phyloP scores from a whole-genome alignment of 1,284 basidiomycete species.

The Sanghuangporus baumii region DNA sequence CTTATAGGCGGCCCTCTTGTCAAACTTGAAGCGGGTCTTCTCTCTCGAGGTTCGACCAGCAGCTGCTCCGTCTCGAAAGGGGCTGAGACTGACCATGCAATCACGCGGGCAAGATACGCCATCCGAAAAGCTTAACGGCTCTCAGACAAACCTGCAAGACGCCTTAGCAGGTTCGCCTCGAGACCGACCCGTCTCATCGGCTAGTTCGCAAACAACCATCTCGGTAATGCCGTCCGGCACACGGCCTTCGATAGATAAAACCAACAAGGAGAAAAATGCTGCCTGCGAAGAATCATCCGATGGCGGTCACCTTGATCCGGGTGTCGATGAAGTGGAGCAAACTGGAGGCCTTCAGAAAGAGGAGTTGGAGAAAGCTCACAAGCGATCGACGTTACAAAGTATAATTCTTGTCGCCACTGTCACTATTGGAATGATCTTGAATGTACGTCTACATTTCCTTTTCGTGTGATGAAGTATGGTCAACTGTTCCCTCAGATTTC shows the following conservation, averaged over 20 bases:
- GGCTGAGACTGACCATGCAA: neutral
- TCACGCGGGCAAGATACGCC: neutral
- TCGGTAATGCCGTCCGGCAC: neutral
- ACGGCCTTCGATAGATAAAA: neutral
- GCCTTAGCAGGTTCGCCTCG: neutral
- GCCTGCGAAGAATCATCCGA: neutral
- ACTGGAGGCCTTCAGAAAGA: neutral
- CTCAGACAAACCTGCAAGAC: neutral
- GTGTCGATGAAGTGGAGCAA: neutral
- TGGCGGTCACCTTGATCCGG: neutral
- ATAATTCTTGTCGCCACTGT: conserved; percentile 42
- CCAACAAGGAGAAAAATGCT: neutral
- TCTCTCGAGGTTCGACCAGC: no score
- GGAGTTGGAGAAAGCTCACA: neutral
- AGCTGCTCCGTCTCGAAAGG: neutral
- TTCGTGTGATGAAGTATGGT: conserved; percentile 2
- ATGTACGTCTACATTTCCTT: conserved; percentile 32
- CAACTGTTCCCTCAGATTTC: conserved; percentile 28
- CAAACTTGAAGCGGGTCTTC: no score
- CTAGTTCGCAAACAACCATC: neutral
- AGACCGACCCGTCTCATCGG: neutral
- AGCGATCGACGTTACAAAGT: neutral
- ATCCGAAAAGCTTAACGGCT: neutral
- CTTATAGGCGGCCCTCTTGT: no score
- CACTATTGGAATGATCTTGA: conserved; percentile 50